Evolutionary conservation across 768 basidiomycete species (phyloP), one percentile per base, ranked within the genome.

Genomic region (Leccinum uliginosum): DNA sequence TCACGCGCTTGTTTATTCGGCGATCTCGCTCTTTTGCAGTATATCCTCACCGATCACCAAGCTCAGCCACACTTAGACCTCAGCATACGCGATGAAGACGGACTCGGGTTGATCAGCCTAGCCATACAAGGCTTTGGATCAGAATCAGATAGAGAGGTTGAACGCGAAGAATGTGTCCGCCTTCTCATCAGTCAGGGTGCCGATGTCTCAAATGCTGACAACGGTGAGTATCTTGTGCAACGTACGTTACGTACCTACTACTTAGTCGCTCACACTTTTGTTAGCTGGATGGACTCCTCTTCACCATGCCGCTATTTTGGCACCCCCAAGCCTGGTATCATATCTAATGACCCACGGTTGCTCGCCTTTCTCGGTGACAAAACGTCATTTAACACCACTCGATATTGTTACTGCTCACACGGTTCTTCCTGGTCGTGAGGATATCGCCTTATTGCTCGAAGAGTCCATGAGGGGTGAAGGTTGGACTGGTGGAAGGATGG

Each of bases 221-320:
- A 86, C 63, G 81, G 89, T 88, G 61, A 44, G 80, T 70, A 24
- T 27, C 43, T 45, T 4, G 26, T 51, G 12, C 27, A 55, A 29
- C 29, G n/a, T 29, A 23, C 54, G 21, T 30, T 35, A 44, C 40
- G 40, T 43, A 43, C 40, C 19, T 43, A 21, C 40, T 43, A 21
- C 11, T 19, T 43, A 43, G n/a, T 52, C 55, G 35, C 27, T 61
- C 56, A 59, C 43, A 30, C 43, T 4, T 46, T 48, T 59, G 47
- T 56, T 64, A 97, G 94, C 83, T 58, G 95, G 96, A 32, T 98
- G 97, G 97, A 93, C 92, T 10, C 86, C 95, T 3, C 78, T 99
- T 12, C 96, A 98, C 66, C 87, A 96, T 74, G 93, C 96, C 8
- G 90, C 90, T 8, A 74, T 98, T 51, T 76, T 91, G 35, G 85